Evolutionary conservation across 2,329 filamentous ascomycete genomes (phyloP), one percentile per base, ranked within the genome.

Genomic region (Lanzia echinophila): DNA sequence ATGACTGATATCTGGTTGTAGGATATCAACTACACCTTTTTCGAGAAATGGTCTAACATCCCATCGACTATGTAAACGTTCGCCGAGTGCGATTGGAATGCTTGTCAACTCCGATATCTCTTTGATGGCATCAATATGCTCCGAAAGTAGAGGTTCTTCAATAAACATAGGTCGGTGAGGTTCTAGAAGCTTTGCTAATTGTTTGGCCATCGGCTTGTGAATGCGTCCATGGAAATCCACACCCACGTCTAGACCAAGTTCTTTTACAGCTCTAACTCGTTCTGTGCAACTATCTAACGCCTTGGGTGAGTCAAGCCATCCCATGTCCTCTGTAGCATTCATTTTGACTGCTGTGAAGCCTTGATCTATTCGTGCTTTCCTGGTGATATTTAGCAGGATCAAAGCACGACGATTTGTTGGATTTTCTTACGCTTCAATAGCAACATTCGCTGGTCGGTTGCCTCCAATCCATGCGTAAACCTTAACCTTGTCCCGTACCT

Each of bases 381-480:
- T 83, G 2, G 15, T 42, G 19, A 11, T 20, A 12, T 13, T 42
- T 42, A 42, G 19, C 19, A 19, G 1, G 32, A 33, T 13, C 13
- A 33, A 33, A 20, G 19, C 17, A 20, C 10, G 19, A 20, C 2
- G n/a, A 15, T 22, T 12, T 8, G 19, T 42, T 24, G 8, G 15
- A 32, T 28, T 42, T 22, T 64, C 76, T 61, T 68, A 83, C 75
- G 82, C 86, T 62, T 83, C 80, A 2, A 63, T 65, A 62, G 83
- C 80, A 2, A 90, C 78, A 60, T 89, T 86, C 7, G 71, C 68
- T 0, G 87, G 87, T 3, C 85, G 72, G 60, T 90, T 86, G 3
- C 87, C 87, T 3, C 87, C 87, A 55, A 90, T 90, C 86, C 87
- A 90, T 13, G 83, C 83, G 64, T 90, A 90, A 0, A 90, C 86